Evolutionary conservation across 1,139 yeast genomes (phyloP).

Genomic region (Geotrichum australiense): DNA sequence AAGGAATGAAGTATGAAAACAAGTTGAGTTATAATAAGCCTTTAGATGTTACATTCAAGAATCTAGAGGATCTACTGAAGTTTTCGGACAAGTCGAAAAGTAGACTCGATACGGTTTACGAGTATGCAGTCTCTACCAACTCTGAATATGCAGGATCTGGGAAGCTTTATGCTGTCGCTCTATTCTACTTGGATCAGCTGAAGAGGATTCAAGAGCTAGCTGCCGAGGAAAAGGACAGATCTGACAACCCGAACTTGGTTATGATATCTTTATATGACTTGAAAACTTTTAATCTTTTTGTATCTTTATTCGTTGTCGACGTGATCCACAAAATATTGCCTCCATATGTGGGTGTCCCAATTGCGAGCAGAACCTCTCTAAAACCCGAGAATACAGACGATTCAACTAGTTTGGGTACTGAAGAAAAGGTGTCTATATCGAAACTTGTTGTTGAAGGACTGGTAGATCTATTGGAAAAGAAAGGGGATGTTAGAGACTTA

Average conservation of each 20-base stretch:
- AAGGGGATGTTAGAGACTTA: constrained; percentile 46
- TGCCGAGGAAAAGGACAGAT: constrained; percentile 1
- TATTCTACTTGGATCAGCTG: constrained; percentile 11
- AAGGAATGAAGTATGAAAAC: constrained; percentile 13
- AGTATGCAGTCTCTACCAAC: not conserved
- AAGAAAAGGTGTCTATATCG: constrained; percentile 29
- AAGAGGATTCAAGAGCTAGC: constrained; percentile 12
- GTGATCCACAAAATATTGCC: constrained; percentile 66
- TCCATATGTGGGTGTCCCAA: constrained; percentile 54
- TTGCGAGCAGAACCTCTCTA: constrained; percentile 44
- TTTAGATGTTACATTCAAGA: constrained; percentile 13
- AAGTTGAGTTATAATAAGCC: constrained; percentile 14
- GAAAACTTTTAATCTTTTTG: constrained; percentile 57
- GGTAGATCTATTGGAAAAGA: constrained; percentile 49
- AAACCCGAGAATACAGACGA: constrained; percentile 3
- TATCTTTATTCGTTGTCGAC: constrained; percentile 57
- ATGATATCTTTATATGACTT: constrained; percentile 79
- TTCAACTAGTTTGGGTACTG: constrained; percentile 2
- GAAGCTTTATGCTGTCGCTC: not conserved
- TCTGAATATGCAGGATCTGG: constrained; percentile 2
- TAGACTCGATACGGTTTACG: constrained; percentile 5
- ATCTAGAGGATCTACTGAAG: constrained; percentile 6
- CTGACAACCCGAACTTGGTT: constrained; percentile 30
- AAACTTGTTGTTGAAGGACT: constrained; percentile 38
- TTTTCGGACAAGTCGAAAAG: constrained; percentile 1